Percentiles rank a stretch among this genome's conserved stretches.
Conservation (phyloP, 305 asterid genomes). For the Ruellia speciosa region DNA sequence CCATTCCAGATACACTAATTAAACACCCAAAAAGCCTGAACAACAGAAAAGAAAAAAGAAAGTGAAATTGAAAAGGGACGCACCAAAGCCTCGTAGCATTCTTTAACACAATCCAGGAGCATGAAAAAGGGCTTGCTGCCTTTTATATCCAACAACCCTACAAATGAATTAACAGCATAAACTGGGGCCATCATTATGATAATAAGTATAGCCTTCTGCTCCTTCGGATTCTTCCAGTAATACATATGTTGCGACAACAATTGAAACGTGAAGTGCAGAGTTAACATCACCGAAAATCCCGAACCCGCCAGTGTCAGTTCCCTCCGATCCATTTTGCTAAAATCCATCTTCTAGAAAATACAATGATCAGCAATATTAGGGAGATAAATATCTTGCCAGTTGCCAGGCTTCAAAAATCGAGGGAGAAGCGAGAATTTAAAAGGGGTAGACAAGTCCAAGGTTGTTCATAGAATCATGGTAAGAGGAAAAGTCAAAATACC, state of each 20-base stretch:
- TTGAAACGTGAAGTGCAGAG: conserved; percentile 67
- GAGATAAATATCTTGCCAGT: background rate
- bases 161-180: conserved; percentile 58
- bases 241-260: conserved; percentile 67
- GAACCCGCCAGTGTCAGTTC: conserved; percentile 56
- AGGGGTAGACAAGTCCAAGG: too few relatives aligned
- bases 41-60: too few relatives aligned
- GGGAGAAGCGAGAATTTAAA: background rate
- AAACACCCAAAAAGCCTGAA: background rate
- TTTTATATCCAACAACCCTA: conserved; percentile 51
- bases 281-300: conserved; percentile 53
- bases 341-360: conserved; percentile 33
- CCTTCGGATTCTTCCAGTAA: conserved; percentile 79
- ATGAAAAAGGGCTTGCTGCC: conserved; percentile 51
- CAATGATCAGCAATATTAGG: conserved; percentile 6
- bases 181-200: conserved; percentile 72
- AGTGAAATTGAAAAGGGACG: conserved; percentile 7
- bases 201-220: conserved; percentile 61
- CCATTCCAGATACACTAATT: conserved; percentile 7
- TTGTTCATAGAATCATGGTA: background rate
- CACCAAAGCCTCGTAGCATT: conserved; percentile 78
- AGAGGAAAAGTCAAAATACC: background rate
- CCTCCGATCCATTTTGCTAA: conserved; percentile 51
- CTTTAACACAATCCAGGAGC: conserved; percentile 53
- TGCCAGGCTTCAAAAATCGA: background rate